Base-by-base conservation (phyloP, 129 eudicot genomes). In the Flaveria bidentis region DNA sequence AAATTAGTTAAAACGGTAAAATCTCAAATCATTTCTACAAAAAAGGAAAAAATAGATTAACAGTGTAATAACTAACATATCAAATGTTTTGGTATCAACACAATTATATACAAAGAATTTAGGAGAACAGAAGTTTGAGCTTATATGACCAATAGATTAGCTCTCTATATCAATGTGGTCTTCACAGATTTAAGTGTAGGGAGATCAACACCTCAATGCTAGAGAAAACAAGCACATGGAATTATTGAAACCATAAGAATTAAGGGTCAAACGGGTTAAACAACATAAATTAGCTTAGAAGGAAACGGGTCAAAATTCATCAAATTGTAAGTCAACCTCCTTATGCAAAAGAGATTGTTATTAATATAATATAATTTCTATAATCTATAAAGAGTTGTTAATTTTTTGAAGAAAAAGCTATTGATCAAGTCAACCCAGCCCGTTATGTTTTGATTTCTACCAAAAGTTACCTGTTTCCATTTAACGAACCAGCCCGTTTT, bases 81-180 rank as follows among this genome's bases (percentile, higher is more conserved):
- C 15, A 68, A 55, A 5, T 9, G 26, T 42, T 74, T 68, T 36
- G 23, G 30, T 52, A 53, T 36, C 68, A 55, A 47, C 69, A 78
- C 36, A 26, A 2, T 2, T 77, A 57, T 69, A 25, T 57, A 69
- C 63, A 44, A 2, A 58, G 22, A 69, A 44, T 44, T 50, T 69
- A 77, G 23, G 9, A 58, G 45, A 56, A 57, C 60, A 61, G 12
- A 51, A 76, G 44, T 67, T 52, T 50, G 56, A 63, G 26, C 53
- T 10, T 44, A 39, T 45, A 13, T 44, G 22, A 68, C 73, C 11
- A 71, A 52, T 51, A 71, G 2, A 71, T 33, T 30, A 52, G 64
- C 30, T 42, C 65, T 52, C 65, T 51, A 45, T 51, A 45, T 28
- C 63, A 51, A 51, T 71, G 26, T 50, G n/a, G 30, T 73, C 30